Base-by-base conservation (phyloP, 371 early-diverging fungal genomes). In the Homolaphlyctis polyrhiza region DNA sequence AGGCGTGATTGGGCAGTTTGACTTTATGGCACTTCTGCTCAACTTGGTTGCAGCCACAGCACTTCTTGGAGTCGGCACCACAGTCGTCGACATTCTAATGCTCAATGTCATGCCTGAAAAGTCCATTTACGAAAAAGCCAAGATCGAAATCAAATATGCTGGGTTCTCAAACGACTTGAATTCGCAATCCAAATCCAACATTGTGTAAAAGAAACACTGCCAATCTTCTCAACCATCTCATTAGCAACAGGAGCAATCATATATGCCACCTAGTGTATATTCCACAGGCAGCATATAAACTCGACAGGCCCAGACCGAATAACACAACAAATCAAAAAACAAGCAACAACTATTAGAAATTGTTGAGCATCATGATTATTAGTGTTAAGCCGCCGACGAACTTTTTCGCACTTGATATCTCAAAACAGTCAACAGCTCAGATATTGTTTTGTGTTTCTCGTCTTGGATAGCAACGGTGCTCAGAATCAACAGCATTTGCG, bases 31-130 rank as follows among this genome's bases (percentile, higher is more conserved):
- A 1, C 66, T 85, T 8, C 61, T 85, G 29, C 68, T 73, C 4
- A 79, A 79, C 57, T 57, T 86, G 27, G 84, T 84, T 27, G 84
- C 82, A 14, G 81, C 77, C 14, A 45, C 79, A 5, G 83, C 84
- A 0, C 64, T 86, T 28, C 75, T 86, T 63, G 66, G 71, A 35
- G 64, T 82, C 23, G 85, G 85, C 29, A 71, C 77, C 23, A 43
- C 78, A n/a, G 50, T 83, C 1, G 82, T 83, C 34, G 86, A 86
- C 50, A 50, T 74, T 11, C 13, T 25, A 5, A 84, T 86, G 84
- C 58, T 83, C 57, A 64, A 74, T 30, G 35, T 81, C 30, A 67
- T 81, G 59, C 79, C 82, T 39, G 69, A 78, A 34, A 67, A 75
- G 55, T 60, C 77, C 25, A 35, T 70, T 25, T 84, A 83, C 55